Evolutionary conservation across 768 basidiomycete genomes (phyloP).

Genomic region (Macrolepiota dolichaula): DNA sequence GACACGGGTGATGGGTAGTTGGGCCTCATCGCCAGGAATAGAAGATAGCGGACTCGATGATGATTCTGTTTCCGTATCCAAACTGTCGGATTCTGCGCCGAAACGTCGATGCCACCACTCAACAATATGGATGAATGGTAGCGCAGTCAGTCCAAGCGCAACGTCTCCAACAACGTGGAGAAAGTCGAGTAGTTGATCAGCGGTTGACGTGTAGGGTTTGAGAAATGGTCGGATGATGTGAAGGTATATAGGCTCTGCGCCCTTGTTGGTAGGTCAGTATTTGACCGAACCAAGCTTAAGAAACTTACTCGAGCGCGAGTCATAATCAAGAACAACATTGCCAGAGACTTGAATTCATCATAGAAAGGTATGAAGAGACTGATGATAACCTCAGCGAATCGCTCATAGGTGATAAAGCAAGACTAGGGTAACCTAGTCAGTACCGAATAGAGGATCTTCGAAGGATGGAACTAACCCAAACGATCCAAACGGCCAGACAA

Average conservation of each 20-base stretch:
- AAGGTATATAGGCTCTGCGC: slow-evolving; percentile 81
- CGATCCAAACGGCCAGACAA: slow-evolving; percentile 78
- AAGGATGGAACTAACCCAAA: slow-evolving; percentile 58
- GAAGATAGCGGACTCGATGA: slow-evolving; percentile 17
- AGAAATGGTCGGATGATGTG: slow-evolving; percentile 77
- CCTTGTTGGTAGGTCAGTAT: slow-evolving; percentile 37
- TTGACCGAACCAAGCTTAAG: neutral
- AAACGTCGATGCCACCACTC: slow-evolving; percentile 35
- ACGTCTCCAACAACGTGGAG: slow-evolving; percentile 64
- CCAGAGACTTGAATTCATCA: slow-evolving; percentile 73
- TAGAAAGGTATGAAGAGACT: slow-evolving; percentile 81
- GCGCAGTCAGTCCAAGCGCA: slow-evolving; percentile 36
- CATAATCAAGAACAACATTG: slow-evolving; percentile 69
- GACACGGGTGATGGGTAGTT: neutral
- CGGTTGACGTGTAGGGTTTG: slow-evolving; percentile 65
- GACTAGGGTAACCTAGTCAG: slow-evolving; percentile 40
- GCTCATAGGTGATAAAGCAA: slow-evolving; percentile 67
- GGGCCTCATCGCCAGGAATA: neutral
- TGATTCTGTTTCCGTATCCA: slow-evolving; percentile 19
- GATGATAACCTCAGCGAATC: slow-evolving; percentile 58
- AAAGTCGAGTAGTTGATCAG: slow-evolving; percentile 65
- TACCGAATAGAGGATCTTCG: neutral
- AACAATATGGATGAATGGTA: slow-evolving; percentile 33
- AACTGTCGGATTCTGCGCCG: slow-evolving; percentile 7
- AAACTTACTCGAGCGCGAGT: slow-evolving; percentile 68